Evolutionary conservation across 2,329 filamentous ascomycete genomes (phyloP).

Genomic region (Byssothecium circinans): DNA sequence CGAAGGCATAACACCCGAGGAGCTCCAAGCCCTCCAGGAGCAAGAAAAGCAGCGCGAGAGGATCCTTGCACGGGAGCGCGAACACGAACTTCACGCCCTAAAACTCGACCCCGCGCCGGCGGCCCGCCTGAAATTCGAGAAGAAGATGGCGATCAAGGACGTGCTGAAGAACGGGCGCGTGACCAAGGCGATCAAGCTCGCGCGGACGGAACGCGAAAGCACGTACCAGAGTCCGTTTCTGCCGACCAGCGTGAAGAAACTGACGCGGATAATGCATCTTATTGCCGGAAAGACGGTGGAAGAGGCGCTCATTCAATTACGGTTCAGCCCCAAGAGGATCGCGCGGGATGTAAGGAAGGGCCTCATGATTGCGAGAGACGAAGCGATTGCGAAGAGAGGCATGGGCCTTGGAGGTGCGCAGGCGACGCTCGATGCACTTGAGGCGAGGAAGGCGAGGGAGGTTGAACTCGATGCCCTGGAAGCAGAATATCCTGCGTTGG

Average conservation of each 20-base stretch:
- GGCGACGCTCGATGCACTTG: constrained; percentile 2
- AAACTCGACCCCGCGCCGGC: constrained; percentile 75
- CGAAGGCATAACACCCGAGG: constrained; percentile 18
- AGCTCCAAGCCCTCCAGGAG: constrained; percentile 16
- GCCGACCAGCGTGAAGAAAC: constrained; percentile 88
- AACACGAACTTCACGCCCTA: constrained; percentile 56
- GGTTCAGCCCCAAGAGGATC: constrained; percentile 91
- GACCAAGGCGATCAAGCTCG: constrained; percentile 66
- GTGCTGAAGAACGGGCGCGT: constrained; percentile 69
- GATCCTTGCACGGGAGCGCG: constrained; percentile 4
- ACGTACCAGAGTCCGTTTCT: constrained; percentile 68
- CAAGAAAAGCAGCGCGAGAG: constrained; percentile 12
- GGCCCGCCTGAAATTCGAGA: constrained; percentile 73
- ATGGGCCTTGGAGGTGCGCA: constrained; percentile 69
- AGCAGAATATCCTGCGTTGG: constrained; percentile 9
- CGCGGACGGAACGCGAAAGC: constrained; percentile 63
- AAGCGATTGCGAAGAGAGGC: constrained; percentile 75
- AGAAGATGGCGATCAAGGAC: constrained; percentile 79
- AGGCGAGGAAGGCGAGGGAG: constrained; percentile 16
- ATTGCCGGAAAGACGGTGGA: constrained; percentile 92
- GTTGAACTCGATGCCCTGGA: constrained; percentile 11
- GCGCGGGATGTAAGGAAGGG: constrained; percentile 78
- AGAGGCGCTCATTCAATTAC: constrained; percentile 92
- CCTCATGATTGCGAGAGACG: constrained; percentile 77
- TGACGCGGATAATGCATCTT: constrained; percentile 81